Conservation (phyloP, 371 early-diverging fungal genomes). For the Mortierella polycephala region DNA sequence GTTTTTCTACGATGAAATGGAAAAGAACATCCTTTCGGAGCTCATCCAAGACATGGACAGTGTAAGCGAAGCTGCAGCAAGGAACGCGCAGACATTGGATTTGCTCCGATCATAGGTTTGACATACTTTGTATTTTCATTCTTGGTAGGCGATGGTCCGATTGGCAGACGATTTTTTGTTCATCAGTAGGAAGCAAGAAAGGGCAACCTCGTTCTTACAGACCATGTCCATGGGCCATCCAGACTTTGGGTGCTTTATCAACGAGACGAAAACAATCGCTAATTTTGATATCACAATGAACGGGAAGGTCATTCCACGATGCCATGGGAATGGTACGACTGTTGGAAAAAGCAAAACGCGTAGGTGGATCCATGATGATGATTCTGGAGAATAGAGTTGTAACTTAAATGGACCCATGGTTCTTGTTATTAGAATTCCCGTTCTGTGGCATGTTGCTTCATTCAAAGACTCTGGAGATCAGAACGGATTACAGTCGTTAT, state of each 20-base stretch:
- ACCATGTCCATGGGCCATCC: slow-evolving; percentile 65
- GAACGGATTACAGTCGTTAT: slow-evolving; percentile 68
- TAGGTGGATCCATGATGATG: not conserved
- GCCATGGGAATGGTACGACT: slow-evolving; percentile 7
- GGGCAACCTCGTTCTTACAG: slow-evolving; percentile 62
- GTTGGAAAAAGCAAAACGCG: not conserved
- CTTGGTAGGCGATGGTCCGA: slow-evolving; percentile 69
- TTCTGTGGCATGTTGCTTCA: slow-evolving; percentile 86
- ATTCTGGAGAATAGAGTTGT: not conserved
- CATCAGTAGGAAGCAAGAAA: slow-evolving; percentile 61
- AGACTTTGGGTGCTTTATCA: slow-evolving; percentile 70
- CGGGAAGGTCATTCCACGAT: slow-evolving; percentile 37
- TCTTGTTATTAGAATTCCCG: slow-evolving; percentile 71
- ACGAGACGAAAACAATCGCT: slow-evolving; percentile 67
- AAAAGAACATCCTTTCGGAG: slow-evolving; percentile 58
- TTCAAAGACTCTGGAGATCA: slow-evolving; percentile 69
- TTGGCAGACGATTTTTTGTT: slow-evolving; percentile 88
- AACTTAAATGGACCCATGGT: not conserved
- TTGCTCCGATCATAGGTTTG: no score
- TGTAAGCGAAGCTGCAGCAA: slow-evolving; percentile 9
- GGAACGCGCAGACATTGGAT: no score
- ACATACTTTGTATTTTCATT: not conserved
- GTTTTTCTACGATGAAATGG: slow-evolving; percentile 81
- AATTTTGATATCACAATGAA: slow-evolving; percentile 68
- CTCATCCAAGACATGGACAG: slow-evolving; percentile 34